A percentile compares a stretch with the other conserved stretches of the same genome.
Evolutionary conservation across 2,329 filamentous ascomycete genomes (phyloP).

Genomic region (Claviceps sp.): DNA sequence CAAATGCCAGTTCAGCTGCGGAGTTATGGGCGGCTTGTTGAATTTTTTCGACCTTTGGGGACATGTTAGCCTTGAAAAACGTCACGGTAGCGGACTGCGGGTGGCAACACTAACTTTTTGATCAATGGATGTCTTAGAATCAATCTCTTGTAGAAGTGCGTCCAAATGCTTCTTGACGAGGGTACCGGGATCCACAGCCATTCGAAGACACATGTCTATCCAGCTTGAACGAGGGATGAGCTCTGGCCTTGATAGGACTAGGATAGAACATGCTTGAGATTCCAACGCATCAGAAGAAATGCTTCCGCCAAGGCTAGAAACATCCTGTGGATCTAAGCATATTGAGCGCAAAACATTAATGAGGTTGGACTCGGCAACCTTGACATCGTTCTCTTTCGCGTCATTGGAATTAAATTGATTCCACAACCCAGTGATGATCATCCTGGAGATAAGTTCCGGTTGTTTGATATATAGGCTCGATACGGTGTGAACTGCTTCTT

Average conservation of each 20-base stretch:
- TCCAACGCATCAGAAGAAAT: slow-evolving; percentile 41
- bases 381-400: slow-evolving; percentile 64
- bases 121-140: slow-evolving; percentile 30
- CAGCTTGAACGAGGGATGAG: slow-evolving; percentile 68
- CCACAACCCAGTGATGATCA: slow-evolving; percentile 66
- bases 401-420: slow-evolving; percentile 59
- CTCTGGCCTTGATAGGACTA: slow-evolving; percentile 66
- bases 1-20: slow-evolving; percentile 83
- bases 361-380: slow-evolving; percentile 51
- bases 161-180: slow-evolving; percentile 54
- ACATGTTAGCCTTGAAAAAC: slow-evolving; percentile 1
- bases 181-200: slow-evolving; percentile 69
- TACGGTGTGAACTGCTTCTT: slow-evolving; percentile 47
- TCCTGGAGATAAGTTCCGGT: slow-evolving; percentile 43
- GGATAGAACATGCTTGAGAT: slow-evolving; percentile 58
- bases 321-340: slow-evolving; percentile 43
- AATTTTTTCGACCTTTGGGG: slow-evolving; percentile 24
- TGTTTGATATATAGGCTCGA: slow-evolving; percentile 50
- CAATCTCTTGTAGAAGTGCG: slow-evolving; percentile 55
- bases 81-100: not conserved
- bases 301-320: slow-evolving; percentile 26
- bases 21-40: slow-evolving; percentile 68
- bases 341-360: slow-evolving; percentile 48
- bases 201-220: slow-evolving; percentile 77
- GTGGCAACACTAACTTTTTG: slow-evolving; percentile 33